These are phyloP conservation scores for Beauveria scarabaeidicola DNA, from an alignment of 2,329 filamentous ascomycete genomes.

Conservation along the genomic window DNA sequence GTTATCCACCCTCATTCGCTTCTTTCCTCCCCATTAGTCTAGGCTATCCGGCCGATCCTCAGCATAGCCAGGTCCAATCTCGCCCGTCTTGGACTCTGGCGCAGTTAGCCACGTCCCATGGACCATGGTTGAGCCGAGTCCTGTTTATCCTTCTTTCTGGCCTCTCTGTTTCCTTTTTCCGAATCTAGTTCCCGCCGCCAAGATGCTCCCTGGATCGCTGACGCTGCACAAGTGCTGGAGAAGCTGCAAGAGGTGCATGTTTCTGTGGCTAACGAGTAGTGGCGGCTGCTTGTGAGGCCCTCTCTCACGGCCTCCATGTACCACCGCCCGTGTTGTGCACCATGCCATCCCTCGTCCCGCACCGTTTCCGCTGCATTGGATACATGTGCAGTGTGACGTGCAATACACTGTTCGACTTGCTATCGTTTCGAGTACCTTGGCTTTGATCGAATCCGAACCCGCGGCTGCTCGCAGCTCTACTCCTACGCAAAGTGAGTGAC, in stretches of 20 bases:
- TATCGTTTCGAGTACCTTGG: neutral
- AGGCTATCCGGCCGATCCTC: neutral
- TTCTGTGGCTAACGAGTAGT: neutral
- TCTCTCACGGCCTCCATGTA: neutral
- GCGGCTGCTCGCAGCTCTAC: neutral
- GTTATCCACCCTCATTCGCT: neutral
- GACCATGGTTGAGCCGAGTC: neutral
- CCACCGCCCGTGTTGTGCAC: neutral
- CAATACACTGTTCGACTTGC: neutral
- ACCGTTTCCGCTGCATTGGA: neutral
- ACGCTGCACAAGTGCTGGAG: neutral
- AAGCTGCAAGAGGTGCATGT: neutral
- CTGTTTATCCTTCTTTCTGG: neutral
- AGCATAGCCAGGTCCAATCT: neutral
- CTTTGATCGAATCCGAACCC: neutral
- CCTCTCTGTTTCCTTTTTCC: neutral
- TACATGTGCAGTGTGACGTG: neutral
- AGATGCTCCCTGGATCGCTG: neutral
- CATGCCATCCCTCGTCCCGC: conserved; percentile 3
- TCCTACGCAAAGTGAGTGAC: neutral
- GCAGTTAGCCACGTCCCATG: neutral
- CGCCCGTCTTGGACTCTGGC: neutral
- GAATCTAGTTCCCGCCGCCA: conserved; percentile 2
- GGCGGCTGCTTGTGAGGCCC: neutral
- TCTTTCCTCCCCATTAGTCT: neutral